Evolutionary conservation across 2,329 filamentous ascomycete species (phyloP).

Genomic region (Cercospora berteroae): DNA sequence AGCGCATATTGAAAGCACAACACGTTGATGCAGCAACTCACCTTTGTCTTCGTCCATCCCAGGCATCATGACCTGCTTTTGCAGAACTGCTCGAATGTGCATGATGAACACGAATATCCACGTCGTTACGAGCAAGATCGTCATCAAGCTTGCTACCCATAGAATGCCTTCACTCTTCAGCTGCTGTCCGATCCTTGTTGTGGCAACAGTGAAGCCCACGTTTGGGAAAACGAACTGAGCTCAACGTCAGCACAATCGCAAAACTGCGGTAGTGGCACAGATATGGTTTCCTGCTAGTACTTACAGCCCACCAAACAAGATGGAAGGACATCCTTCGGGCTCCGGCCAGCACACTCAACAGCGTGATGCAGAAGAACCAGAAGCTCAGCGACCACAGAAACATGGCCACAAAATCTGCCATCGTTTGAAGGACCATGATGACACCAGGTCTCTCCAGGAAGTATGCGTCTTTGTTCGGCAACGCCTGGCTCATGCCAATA

Average conservation of each 20-base stretch:
- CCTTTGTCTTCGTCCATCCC: constrained; percentile 60
- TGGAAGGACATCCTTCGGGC: constrained; percentile 39
- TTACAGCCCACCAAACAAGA: constrained; percentile 54
- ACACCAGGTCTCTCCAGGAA: constrained; percentile 27
- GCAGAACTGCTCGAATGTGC: constrained; percentile 52
- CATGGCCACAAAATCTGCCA: constrained; percentile 37
- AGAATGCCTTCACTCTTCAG: constrained; percentile 53
- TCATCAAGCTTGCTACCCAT: constrained; percentile 57
- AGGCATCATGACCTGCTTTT: constrained; percentile 55
- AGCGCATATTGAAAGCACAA: not conserved
- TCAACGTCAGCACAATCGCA: not conserved
- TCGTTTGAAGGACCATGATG: constrained; percentile 24
- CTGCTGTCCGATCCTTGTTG: constrained; percentile 54
- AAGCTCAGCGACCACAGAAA: constrained; percentile 52
- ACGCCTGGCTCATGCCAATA: constrained; percentile 27
- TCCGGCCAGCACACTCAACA: constrained; percentile 23
- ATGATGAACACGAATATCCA: constrained; percentile 54
- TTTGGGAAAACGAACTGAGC: constrained; percentile 62
- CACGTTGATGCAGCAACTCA: constrained; percentile 15
- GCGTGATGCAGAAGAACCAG: constrained; percentile 44
- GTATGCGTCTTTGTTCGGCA: constrained; percentile 26
- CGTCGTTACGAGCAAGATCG: constrained; percentile 53
- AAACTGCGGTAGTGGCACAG: not conserved
- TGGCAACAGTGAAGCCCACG: constrained; percentile 60
- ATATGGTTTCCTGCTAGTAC: not conserved